Conservation (phyloP, 2,329 filamentous ascomycete genomes). For the Fusarium paranaense region DNA sequence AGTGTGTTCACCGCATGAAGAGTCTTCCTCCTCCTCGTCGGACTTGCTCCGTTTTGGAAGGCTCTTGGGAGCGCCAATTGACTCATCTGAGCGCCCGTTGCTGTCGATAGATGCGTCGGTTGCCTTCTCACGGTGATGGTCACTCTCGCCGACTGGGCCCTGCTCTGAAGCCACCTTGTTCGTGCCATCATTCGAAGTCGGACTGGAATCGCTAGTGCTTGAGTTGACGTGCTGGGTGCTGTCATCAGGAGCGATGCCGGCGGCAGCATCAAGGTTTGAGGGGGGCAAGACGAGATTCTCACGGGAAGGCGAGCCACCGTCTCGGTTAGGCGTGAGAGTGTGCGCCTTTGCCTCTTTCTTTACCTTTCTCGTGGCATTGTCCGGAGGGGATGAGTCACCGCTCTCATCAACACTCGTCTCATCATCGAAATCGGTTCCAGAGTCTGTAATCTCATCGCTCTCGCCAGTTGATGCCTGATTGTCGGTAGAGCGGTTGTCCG, state of each 20-base stretch:
- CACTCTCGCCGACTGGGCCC: background rate
- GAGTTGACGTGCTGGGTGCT: no score
- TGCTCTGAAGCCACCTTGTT: background rate
- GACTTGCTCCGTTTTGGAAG: background rate
- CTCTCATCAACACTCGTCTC: background rate
- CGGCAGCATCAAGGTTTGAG: background rate
- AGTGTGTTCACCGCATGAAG: background rate
- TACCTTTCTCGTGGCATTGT: no score
- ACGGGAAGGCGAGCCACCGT: background rate
- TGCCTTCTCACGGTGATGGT: background rate
- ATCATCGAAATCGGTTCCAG: background rate
- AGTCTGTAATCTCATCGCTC: background rate
- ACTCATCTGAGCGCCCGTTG: no score
- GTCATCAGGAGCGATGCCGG: background rate
- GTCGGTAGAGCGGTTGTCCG: background rate
- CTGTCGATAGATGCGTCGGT: background rate
- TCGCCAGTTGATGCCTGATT: background rate
- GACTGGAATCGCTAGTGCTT: no score
- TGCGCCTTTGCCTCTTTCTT: background rate
- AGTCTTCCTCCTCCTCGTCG: background rate
- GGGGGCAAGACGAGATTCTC: background rate
- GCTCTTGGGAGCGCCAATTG: background rate
- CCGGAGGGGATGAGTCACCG: background rate
- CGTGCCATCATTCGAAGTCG: background rate
- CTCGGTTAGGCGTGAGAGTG: no score